Evolutionary conservation across 306 rosid genomes (phyloP).

Genomic region (Vicia villosa): DNA sequence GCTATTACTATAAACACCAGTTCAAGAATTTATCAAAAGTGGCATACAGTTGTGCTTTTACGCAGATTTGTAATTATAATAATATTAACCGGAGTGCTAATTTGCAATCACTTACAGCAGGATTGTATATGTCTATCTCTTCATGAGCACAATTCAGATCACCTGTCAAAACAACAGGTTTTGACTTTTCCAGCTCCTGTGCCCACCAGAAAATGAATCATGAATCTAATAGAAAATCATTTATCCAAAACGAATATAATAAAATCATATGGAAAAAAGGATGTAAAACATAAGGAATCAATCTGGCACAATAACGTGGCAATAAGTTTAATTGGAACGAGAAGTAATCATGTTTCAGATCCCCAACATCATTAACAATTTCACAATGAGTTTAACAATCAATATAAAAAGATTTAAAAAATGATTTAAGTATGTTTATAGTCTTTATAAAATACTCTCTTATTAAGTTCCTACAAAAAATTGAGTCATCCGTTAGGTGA

Average conservation of each 20-base stretch:
- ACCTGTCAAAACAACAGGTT: conserved; percentile 92
- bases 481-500: neutral
- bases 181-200: conserved; percentile 91
- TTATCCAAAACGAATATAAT: neutral
- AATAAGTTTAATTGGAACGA: neutral
- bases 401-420: neutral
- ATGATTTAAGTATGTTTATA: neutral
- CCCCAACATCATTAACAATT: conserved; percentile 5
- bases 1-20: neutral
- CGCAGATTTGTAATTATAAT: neutral
- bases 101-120: conserved; percentile 66
- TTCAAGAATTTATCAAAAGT: neutral
- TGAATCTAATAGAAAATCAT: conserved; percentile 19
- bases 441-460: neutral
- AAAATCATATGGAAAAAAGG: neutral
- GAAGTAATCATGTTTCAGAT: neutral
- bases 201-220: conserved; percentile 38
- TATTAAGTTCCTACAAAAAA: neutral
- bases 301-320: neutral
- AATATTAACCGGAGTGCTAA: neutral
- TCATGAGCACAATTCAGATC: conserved; percentile 96
- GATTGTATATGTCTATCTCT: conserved; percentile 91
- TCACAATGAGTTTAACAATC: neutral
- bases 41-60: neutral
- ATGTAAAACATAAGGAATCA: conserved; percentile 26